Base-by-base conservation (phyloP, 805 yeast species). In the Nakazawaea holstii region DNA sequence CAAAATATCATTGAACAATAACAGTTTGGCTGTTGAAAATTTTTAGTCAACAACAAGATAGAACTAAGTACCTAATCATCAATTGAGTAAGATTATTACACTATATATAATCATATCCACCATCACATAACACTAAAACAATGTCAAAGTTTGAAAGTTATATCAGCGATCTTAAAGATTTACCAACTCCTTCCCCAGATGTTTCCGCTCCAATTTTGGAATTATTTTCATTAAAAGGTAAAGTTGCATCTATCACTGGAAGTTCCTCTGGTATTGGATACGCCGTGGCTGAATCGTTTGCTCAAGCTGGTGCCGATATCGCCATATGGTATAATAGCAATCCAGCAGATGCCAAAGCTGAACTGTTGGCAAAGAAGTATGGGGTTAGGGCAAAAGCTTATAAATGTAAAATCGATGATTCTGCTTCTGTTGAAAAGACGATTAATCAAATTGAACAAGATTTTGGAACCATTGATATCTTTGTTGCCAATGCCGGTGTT, bases 401-500 rank as follows among this genome's bases (percentile, higher is more conserved):
- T 73, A 73, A 79, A 67, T 80, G 83, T 58, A 71, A 75, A 44
- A 72, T 84, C 46, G 66, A 76, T 46, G 74, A 76, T 52, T 53
- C 70, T 42, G 73, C 68, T 15, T 70, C 62, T 9, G 87, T 84
- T 41, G 74, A 74, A 51, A 55, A 53, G 15, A 71, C 77, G 13
- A 68, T 84, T 44, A 61, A 59, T 35, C 73, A 72, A 61, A 79
- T 81, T 52, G 76, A 71, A 52, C 53, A 65, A 50, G 95, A 87
- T 59, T 88, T 89, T 61, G 94, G 92, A 28, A 78, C 79, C 52
- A 79, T 89, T 54, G 96, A 89, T 64, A 69, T 87, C 27, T 84
- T 87, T 58, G 94, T 89, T 41, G 95, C 95, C 57, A 89, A 89
- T 63, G 96, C 96, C 11, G 96, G 96, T 37, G 80, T 87, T 41